Evolutionary conservation across 108 stramenopile genomes (phyloP).

Genomic region (Pseudonitzschia delicatissima): DNA sequence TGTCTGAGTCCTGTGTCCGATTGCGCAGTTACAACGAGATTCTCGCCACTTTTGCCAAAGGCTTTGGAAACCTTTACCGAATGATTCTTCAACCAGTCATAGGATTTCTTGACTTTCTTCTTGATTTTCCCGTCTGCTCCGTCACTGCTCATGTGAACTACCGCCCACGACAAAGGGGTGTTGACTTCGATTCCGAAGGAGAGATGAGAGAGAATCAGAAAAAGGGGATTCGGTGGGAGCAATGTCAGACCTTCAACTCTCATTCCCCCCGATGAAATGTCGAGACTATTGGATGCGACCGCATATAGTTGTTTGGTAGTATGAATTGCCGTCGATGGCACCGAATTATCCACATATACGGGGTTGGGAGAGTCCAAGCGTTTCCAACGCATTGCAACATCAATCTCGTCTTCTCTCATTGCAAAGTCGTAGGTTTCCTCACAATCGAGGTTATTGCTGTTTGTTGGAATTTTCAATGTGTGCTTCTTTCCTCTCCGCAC

Average conservation of each 20-base stretch:
- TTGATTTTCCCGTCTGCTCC: background rate
- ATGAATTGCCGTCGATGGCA: conserved; percentile 37
- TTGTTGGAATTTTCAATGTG: conserved; percentile 21
- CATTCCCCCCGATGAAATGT: conserved; percentile 49
- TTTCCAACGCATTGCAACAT: conserved; percentile 29
- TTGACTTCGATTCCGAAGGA: conserved; percentile 54
- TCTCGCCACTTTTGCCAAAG: background rate
- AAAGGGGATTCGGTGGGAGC: conserved; percentile 65
- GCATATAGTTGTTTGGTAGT: conserved; percentile 23
- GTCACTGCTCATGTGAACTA: conserved; percentile 12
- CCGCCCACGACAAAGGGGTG: conserved; percentile 15
- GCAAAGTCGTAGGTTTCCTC: conserved; percentile 21
- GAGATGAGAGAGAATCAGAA: conserved; percentile 44
- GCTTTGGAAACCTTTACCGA: background rate
- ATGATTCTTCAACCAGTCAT: conserved; percentile 11
- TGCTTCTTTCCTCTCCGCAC: conserved; percentile 44
- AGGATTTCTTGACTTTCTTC: conserved; percentile 14
- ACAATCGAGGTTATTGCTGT: conserved; percentile 25
- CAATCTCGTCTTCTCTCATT: conserved; percentile 8
- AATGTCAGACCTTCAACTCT: conserved; percentile 63
- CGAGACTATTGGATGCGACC: conserved; percentile 60
- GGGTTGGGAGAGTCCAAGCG: conserved; percentile 4
- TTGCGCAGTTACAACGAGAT: background rate
- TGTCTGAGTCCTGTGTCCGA: no score
- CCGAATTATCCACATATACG: conserved; percentile 31